phyloP scores from a whole-genome alignment of 495 filamentous ascomycete genomes.

The Penicillium fimorum region DNA sequence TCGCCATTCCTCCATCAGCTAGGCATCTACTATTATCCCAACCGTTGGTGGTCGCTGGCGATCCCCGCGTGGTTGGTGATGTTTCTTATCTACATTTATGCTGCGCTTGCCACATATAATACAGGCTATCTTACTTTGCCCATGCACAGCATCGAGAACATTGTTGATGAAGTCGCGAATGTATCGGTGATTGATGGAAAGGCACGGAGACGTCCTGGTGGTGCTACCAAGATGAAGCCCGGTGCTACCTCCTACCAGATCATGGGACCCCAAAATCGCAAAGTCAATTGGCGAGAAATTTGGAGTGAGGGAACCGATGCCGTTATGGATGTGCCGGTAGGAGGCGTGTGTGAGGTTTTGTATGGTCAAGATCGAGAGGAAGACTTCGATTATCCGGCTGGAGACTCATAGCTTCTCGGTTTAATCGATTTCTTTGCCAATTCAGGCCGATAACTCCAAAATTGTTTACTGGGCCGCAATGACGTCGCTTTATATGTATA shows the following conservation, averaged over 20 bases:
- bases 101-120: constrained; percentile 90
- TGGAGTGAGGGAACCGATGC: constrained; percentile 96
- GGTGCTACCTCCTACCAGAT: constrained; percentile 49
- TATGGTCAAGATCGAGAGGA: constrained; percentile 49
- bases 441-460: neutral
- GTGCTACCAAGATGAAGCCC: constrained; percentile 45
- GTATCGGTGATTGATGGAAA: constrained; percentile 77
- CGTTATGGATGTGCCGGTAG: constrained; percentile 94
- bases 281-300: constrained; percentile 66
- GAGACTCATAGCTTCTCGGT: constrained; percentile 11
- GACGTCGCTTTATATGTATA: neutral
- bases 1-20: constrained; percentile 88
- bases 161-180: constrained; percentile 87
- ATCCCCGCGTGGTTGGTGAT: constrained; percentile 89
- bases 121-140: constrained; percentile 81
- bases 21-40: constrained; percentile 94
- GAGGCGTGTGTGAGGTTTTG: constrained; percentile 90
- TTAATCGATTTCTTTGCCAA: neutral
- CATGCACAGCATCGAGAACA: constrained; percentile 76
- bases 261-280: constrained; percentile 49
- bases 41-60: constrained; percentile 95
- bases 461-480: constrained; percentile 5
- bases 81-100: constrained; percentile 85
- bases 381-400: constrained; percentile 16
- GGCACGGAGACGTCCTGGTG: constrained; percentile 54